Percentiles rank a stretch among this genome's conserved stretches.
Conservation (phyloP, 805 yeast species). For the Candida railenensis region DNA sequence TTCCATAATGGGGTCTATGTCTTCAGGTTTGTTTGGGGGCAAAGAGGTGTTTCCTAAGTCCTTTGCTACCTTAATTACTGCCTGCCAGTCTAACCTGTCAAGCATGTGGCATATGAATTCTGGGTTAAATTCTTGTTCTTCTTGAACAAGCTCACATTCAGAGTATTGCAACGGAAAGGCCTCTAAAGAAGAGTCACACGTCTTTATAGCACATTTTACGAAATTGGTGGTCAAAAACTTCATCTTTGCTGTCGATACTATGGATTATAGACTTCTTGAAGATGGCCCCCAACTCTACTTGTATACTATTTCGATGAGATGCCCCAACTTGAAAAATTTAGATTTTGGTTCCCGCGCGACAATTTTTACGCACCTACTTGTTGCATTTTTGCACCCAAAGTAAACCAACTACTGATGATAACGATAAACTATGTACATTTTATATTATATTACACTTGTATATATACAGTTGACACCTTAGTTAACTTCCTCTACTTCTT, state of each 20-base stretch:
- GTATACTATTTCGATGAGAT: not conserved
- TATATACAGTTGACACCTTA: not conserved
- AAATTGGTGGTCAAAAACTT: constrained; percentile 94
- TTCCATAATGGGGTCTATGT: constrained; percentile 51
- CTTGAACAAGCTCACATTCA: constrained; percentile 69
- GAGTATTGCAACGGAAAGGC: constrained; percentile 79
- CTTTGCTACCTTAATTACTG: constrained; percentile 70
- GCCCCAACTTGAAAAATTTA: not conserved
- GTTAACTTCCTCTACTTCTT: not conserved
- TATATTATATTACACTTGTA: not conserved
- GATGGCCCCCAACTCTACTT: too few relatives aligned
- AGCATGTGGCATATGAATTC: constrained; percentile 75
- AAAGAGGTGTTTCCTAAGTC: constrained; percentile 62
- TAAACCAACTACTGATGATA: too few relatives aligned
- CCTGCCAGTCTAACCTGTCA: constrained; percentile 86
- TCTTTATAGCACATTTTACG: constrained; percentile 86
- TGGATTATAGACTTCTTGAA: too few relatives aligned
- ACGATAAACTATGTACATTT: not conserved
- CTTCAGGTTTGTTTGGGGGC: constrained; percentile 62
- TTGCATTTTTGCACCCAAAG: not conserved
- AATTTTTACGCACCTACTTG: not conserved
- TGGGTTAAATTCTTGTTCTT: constrained; percentile 79
- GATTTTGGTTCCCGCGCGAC: constrained; percentile 1
- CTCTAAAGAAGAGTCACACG: constrained; percentile 70
- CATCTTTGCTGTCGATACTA: constrained; percentile 50